A percentile compares a stretch with the other conserved stretches of the same genome.
phyloP scores from a whole-genome alignment of 2,329 filamentous ascomycete genomes.

The Orbilia brochopaga region DNA sequence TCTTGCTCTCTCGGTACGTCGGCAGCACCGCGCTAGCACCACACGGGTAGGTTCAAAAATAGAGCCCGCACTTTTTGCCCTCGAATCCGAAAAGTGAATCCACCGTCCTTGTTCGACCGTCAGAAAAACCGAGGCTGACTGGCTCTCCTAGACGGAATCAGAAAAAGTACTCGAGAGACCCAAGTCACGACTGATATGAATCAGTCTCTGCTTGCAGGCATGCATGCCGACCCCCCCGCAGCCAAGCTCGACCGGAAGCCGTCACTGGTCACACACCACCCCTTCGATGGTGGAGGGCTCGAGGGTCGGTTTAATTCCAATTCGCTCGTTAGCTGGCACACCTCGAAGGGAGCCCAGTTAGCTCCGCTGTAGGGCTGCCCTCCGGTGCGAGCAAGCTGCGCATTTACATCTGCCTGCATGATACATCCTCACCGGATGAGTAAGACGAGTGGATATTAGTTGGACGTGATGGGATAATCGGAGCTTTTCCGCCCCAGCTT shows the following conservation, averaged over 20 bases:
- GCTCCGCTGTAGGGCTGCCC: conserved; percentile 21
- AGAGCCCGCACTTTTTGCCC: conserved; percentile 11
- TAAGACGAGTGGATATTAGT: conserved; percentile 27
- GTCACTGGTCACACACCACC: background rate
- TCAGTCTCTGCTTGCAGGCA: background rate
- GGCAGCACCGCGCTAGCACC: conserved; percentile 42
- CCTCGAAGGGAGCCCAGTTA: background rate
- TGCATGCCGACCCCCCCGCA: background rate
- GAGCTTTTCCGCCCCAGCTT: conserved; percentile 21
- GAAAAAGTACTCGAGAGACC: background rate
- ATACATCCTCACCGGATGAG: conserved; percentile 23
- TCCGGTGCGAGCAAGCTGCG: background rate
- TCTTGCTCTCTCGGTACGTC: conserved; percentile 31
- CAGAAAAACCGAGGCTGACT: background rate
- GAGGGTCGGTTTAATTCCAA: conserved; percentile 3
- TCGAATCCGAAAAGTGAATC: background rate
- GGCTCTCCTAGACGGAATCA: background rate
- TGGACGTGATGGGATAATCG: conserved; percentile 10
- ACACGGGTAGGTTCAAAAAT: conserved; percentile 50
- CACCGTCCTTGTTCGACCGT: no score
- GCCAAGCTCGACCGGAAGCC: conserved; percentile 7
- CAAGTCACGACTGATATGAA: background rate
- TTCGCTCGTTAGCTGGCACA: conserved; percentile 16
- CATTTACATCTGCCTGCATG: conserved; percentile 39
- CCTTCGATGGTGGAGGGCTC: background rate